A percentile compares a stretch with the other conserved stretches of the same genome.
phyloP scores from a whole-genome alignment of 2,329 filamentous ascomycete species.

The Penicillium sp. region DNA sequence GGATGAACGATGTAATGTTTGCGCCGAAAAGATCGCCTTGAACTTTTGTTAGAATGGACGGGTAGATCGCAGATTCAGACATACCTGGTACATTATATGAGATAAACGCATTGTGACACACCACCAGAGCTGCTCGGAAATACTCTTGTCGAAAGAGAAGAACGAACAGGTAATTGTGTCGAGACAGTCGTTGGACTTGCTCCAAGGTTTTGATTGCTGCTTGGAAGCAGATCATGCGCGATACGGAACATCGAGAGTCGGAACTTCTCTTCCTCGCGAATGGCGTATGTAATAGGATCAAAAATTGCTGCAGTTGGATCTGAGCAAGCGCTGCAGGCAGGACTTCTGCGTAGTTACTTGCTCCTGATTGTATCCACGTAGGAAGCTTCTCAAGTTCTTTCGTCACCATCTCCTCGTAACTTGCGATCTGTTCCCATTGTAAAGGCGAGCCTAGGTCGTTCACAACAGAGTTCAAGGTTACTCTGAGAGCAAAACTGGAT shows the following conservation, averaged over 20 bases:
- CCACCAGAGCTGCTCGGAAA: constrained; percentile 19
- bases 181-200: constrained; percentile 10
- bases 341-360: background rate
- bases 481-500: constrained; percentile 25
- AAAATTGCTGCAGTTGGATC: constrained; percentile 29
- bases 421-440: constrained; percentile 25
- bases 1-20: constrained; percentile 13
- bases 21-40: constrained; percentile 13
- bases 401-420: constrained; percentile 27
- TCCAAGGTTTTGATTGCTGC: constrained; percentile 18
- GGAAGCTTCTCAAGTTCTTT: constrained; percentile 26
- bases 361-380: constrained; percentile 10
- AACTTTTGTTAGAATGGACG: background rate
- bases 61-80: background rate
- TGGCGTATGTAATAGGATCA: constrained; percentile 30
- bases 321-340: constrained; percentile 22
- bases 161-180: constrained; percentile 7
- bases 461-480: constrained; percentile 26
- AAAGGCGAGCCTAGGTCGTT: constrained; percentile 26
- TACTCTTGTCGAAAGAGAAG: constrained; percentile 22
- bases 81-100: constrained; percentile 3
- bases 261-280: constrained; percentile 24
- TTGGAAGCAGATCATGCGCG: constrained; percentile 24
- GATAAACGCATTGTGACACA: constrained; percentile 22
- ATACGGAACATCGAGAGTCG: constrained; percentile 24